Evolutionary conservation across 2,329 filamentous ascomycete species (phyloP), one percentile per base, ranked within the genome.

Genomic region (Neonectria hederae): DNA sequence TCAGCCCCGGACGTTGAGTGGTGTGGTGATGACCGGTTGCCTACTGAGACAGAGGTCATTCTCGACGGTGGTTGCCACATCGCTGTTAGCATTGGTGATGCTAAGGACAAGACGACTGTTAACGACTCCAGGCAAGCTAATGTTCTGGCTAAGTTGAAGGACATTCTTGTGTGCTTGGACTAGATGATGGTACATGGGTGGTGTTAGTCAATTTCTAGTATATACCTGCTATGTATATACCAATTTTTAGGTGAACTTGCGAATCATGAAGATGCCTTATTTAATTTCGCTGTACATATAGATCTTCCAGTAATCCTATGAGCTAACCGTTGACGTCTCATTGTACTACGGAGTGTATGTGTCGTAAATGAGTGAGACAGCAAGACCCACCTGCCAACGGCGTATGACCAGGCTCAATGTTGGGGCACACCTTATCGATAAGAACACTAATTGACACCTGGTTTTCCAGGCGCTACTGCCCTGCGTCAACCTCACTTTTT

Each of bases 71-170:
- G 85, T 0, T 92, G 90, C 73, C 87, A 84, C 75, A 85, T 86
- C 19, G 86, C 87, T 43, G 82, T 92, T 48, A 91, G 88, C 66
- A 84, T 90, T 4, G 90, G 87, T 0, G 80, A 86, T 69, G 85
- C 88, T 11, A 77, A 75, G 2, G 84, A 87, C 62, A 92, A 91
- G 83, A 82, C 82, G 1, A 90, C 89, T 8, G 66, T 67, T 45
- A 73, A 77, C 19, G 76, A 75, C 38, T 60, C 65, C 5, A 67
- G 69, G 28, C 78, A 79, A 68, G 68, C 68, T 28, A 49, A 68
- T 19, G 78, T 79, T 7, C 59, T 78, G 19, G 66, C 66, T 2
- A 79, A 77, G 70, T 52, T 79, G 24, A 74, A 69, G 67, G 69
- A 74, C 42, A 68, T 79, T 17, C 69, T 79, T 11, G 69, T 70